Evolutionary conservation across 345 rosid genomes (phyloP).

Genomic region (Atalantia buxifolia): DNA sequence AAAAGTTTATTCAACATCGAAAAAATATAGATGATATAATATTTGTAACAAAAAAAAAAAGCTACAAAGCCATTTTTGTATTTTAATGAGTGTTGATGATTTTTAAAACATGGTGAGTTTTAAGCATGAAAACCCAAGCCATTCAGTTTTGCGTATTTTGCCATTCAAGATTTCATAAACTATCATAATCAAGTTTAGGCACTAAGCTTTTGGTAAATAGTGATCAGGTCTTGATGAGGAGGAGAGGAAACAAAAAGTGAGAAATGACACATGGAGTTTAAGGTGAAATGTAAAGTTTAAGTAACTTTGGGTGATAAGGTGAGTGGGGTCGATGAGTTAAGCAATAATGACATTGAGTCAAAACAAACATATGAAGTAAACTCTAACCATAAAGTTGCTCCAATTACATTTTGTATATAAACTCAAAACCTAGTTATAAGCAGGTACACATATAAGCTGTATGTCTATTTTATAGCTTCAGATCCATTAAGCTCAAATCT

Average conservation of each 20-base stretch:
- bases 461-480: too few species aligned
- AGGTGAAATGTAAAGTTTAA: not conserved
- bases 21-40: constrained; percentile 36
- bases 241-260: constrained; percentile 5
- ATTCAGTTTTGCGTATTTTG: constrained; percentile 16
- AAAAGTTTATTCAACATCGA: constrained; percentile 50
- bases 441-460: too few species aligned
- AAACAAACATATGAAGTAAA: too few species aligned
- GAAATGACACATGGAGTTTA: not conserved
- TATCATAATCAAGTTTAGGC: constrained; percentile 23
- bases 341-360: too few species aligned
- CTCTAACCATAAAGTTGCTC: too few species aligned
- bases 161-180: constrained; percentile 42
- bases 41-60: constrained; percentile 47
- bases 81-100: constrained; percentile 37
- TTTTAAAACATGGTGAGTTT: constrained; percentile 40
- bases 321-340: not conserved
- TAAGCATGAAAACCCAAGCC: constrained; percentile 23
- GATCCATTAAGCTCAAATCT: too few species aligned
- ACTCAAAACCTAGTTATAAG: too few species aligned
- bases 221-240: constrained; percentile 13
- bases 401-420: too few species aligned
- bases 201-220: not conserved
- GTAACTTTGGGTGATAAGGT: not conserved
- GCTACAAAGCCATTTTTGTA: constrained; percentile 26